Evolutionary conservation across 441 rosid species (phyloP).

Genomic region (Euphorbia celastroides): DNA sequence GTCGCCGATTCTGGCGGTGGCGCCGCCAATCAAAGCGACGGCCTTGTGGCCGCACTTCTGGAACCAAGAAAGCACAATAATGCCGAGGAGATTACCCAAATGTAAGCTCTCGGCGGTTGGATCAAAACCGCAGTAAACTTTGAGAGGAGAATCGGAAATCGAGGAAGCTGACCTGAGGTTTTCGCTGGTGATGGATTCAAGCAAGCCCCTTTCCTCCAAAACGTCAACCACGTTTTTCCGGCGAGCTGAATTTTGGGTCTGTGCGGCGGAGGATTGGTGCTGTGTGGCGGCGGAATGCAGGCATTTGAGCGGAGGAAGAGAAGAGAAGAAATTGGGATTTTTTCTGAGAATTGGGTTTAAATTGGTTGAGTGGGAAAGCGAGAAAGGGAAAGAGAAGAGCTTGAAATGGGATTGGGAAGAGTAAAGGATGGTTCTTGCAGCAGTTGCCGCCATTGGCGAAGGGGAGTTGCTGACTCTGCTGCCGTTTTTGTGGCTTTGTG

Average conservation of each 20-base stretch:
- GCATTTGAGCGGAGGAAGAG: constrained; percentile 32
- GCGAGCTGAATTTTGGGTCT: constrained; percentile 5
- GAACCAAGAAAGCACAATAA: constrained; percentile 95
- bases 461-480: constrained; percentile 2
- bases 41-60: constrained; percentile 77
- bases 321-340: constrained; percentile 14
- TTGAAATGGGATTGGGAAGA: constrained; percentile 28
- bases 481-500: neutral
- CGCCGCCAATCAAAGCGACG: constrained; percentile 87
- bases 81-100: constrained; percentile 82
- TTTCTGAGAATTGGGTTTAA: constrained; percentile 14
- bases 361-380: constrained; percentile 19
- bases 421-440: constrained; percentile 36
- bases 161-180: constrained; percentile 59
- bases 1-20: constrained; percentile 86
- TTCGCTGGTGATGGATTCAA: constrained; percentile 73
- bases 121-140: constrained; percentile 90
- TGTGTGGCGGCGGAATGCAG: constrained; percentile 30
- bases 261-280: constrained; percentile 19
- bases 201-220: constrained; percentile 71
- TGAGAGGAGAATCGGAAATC: constrained; percentile 32
- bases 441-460: constrained; percentile 19
- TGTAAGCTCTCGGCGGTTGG: constrained; percentile 93
- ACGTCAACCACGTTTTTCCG: constrained; percentile 55
- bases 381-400: constrained; percentile 27